These are phyloP conservation scores for Cutaneotrichosporon sp. DNA, from an alignment of 1,284 basidiomycete genomes.

Conservation along the genomic window DNA sequence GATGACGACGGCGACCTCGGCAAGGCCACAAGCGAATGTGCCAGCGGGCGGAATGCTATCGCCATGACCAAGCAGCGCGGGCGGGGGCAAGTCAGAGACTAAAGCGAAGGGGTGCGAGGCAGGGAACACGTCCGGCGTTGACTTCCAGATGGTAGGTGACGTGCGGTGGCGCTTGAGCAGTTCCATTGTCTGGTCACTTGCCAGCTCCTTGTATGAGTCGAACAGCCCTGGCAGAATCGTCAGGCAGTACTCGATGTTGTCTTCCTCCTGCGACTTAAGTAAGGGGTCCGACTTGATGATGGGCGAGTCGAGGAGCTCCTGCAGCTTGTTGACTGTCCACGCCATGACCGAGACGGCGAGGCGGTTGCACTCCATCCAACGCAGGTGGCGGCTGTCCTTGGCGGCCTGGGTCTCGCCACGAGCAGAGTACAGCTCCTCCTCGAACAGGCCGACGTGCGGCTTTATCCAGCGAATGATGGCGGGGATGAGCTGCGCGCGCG, in stretches of 20 bases:
- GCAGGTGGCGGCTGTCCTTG: constrained; percentile 72
- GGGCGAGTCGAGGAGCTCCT: constrained; percentile 72
- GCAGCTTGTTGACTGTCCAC: constrained; percentile 86
- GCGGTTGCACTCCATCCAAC: constrained; percentile 85
- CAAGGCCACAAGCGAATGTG: constrained; percentile 75
- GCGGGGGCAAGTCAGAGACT: constrained; percentile 65
- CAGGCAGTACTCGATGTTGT: constrained; percentile 86
- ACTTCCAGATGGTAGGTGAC: constrained; percentile 61
- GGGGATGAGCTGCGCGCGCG: constrained; percentile 78
- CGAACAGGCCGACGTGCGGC: constrained; percentile 88
- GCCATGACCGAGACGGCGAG: constrained; percentile 69
- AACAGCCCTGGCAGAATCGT: constrained; percentile 81
- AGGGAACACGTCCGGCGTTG: constrained; percentile 81
- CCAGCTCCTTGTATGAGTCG: constrained; percentile 83
- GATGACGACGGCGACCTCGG: constrained; percentile 83
- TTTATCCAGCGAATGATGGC: constrained; percentile 90
- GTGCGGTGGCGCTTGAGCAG: constrained; percentile 70
- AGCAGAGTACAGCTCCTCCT: constrained; percentile 49
- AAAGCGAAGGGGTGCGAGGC: constrained; percentile 91
- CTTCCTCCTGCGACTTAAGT: constrained; percentile 75
- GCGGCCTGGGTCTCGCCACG: constrained; percentile 39
- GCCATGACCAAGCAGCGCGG: constrained; percentile 50
- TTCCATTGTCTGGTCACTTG: constrained; percentile 64
- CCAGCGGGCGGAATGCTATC: constrained; percentile 45
- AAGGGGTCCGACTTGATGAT: constrained; percentile 63